A percentile compares a stretch with the other conserved stretches of the same genome.
phyloP scores from a whole-genome alignment of 2,329 filamentous ascomycete species.

The Aureobasidium subglaciale region DNA sequence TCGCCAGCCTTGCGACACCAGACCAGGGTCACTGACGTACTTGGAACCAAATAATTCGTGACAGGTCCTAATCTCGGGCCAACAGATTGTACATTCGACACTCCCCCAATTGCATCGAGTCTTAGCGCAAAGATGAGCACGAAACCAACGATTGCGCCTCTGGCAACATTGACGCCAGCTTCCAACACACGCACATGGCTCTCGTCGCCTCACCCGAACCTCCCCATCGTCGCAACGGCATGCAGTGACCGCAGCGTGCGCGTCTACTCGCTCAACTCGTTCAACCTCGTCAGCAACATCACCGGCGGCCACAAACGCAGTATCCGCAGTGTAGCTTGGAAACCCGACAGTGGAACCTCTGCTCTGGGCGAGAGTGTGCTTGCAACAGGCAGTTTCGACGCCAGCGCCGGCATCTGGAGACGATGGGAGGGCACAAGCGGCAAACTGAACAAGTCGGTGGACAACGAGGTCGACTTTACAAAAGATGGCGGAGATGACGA shows the following conservation, averaged over 20 bases:
- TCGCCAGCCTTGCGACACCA: not conserved
- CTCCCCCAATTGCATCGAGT: not conserved
- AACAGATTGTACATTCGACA: not conserved
- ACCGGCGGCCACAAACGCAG: conserved; percentile 85
- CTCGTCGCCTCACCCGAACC: conserved; percentile 74
- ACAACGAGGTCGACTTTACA: conserved; percentile 27
- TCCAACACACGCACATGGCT: conserved; percentile 68
- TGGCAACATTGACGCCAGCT: conserved; percentile 48
- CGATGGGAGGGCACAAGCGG: conserved; percentile 60
- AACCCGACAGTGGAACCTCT: conserved; percentile 48
- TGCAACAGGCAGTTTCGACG: conserved; percentile 89
- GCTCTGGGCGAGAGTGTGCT: conserved; percentile 61
- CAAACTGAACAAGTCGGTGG: conserved; percentile 33
- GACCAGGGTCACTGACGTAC: conserved; percentile 5
- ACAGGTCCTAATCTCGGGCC: not conserved
- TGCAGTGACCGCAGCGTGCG: conserved; percentile 81
- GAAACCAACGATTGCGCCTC: conserved; percentile 29
- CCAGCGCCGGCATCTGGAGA: conserved; percentile 65
- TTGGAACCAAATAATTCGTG: not conserved
- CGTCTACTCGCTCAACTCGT: conserved; percentile 78
- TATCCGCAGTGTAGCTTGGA: conserved; percentile 82
- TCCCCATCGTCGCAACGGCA: conserved; percentile 82
- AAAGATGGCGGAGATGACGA: conserved; percentile 42
- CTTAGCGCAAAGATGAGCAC: not conserved
- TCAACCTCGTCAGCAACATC: conserved; percentile 70